Evolutionary conservation across 495 filamentous ascomycete genomes (phyloP).

Genomic region (Aspergillus bertholletiae): DNA sequence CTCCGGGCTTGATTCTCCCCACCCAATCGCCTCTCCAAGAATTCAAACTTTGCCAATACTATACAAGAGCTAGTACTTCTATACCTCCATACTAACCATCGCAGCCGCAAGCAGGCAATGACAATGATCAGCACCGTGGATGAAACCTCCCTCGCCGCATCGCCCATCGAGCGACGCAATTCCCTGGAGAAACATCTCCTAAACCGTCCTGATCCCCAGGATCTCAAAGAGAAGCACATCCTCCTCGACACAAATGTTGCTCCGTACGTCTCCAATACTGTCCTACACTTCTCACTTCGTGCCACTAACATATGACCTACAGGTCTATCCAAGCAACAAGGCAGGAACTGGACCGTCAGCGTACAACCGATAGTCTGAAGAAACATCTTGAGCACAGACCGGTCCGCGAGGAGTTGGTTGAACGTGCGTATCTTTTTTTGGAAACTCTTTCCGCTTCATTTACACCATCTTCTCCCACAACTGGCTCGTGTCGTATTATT

Average conservation of each 20-base stretch:
- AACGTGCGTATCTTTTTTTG: conserved; percentile 67
- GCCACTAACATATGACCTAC: not conserved
- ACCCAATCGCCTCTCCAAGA: no score
- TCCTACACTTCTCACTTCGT: not conserved
- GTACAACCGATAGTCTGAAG: conserved; percentile 59
- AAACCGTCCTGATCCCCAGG: conserved; percentile 72
- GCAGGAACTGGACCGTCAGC: conserved; percentile 63
- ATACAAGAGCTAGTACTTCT: no score
- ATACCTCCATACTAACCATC: not conserved
- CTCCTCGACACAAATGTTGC: conserved; percentile 68
- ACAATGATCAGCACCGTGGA: conserved; percentile 33
- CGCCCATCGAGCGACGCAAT: conserved; percentile 74
- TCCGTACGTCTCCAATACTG: conserved; percentile 45
- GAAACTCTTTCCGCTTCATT: no score
- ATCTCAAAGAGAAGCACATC: conserved; percentile 75
- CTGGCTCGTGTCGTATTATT: no score
- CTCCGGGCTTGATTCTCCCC: no score
- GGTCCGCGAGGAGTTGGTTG: conserved; percentile 62
- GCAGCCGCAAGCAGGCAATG: not conserved
- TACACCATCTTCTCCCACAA: no score
- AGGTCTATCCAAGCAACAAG: conserved; percentile 61
- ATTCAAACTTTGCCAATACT: no score
- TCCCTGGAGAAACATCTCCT: conserved; percentile 85
- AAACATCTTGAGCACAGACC: conserved; percentile 64
- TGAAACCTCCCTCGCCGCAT: conserved; percentile 36